Base-by-base conservation (phyloP, 441 rosid genomes). In the Erodium trifolium region DNA sequence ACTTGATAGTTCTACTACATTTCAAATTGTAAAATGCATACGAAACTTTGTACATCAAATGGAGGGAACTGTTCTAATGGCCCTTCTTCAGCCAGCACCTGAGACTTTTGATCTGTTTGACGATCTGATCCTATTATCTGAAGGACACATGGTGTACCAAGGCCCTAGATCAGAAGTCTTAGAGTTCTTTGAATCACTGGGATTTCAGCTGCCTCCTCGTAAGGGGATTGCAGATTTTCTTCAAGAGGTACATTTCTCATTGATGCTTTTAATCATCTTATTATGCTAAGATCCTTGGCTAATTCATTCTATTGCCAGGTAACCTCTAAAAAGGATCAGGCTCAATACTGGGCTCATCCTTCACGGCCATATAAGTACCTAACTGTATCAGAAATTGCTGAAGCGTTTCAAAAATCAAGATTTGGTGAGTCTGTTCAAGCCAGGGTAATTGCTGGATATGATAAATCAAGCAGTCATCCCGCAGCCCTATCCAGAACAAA, bases 161-260 rank as follows among this genome's bases (percentile, higher is more conserved):
- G 96, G 98, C 65, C 97, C 93, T 78, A 83, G 95, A 62, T 77
- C 78, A 69, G 86, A 88, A n/a, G 95, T 85, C 27, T 63, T 89
- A 14, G 89, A 79, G 68, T 93, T 93, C 82, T 93, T 93, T n/a
- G 93, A 91, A 76, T 91, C 97, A 34, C 68, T 91, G 67, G 97
- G 98, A 31, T 93, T 93, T 78, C 77, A 70, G 64, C 73, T 91
- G 45, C 90, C 97, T 29, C 87, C 88, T 3, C 85, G 95, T 53
- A 93, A 93, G 80, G 97, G 97, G 27, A 80, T 88, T 68, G 94
- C 97, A 19, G 97, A 93, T 88, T 93, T 93, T 75, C 97, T 93
- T 76, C 98, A 89, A 79, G 98, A 93, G 93, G 98, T 91, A 77
- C 67, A 64, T 53, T 19, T 68, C 75, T 55, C 67, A 11, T 29